Evolutionary conservation across 805 yeast genomes (phyloP), one percentile per base, ranked within the genome.

Genomic region (Candida boleticola): DNA sequence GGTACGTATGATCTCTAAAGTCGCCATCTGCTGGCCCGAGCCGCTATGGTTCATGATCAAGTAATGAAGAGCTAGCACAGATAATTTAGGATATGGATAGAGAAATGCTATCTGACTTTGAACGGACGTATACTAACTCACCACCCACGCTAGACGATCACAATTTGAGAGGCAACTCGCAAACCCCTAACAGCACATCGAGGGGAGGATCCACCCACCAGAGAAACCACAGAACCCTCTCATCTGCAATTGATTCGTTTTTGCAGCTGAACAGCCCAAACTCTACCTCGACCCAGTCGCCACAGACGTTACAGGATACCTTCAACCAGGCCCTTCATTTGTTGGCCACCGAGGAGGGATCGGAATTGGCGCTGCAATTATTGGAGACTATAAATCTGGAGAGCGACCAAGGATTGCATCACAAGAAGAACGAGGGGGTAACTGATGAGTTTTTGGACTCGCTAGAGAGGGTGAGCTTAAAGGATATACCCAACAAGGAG

Each of bases 391-490:
- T 64, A 9, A 51, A 58, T 14, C 42, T 40, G 16, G 35, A 23
- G 16, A 22, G 21, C 31, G 36, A 40, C 18, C 31, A 20, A 4
- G 40, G 37, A 35, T 3, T 10, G 2, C 41, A 27, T 27, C 35
- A 21, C 13, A 36, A 32, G 10, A 43, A 41, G 18, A 18, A 31
- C 4, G 62, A 63, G 41, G 92, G 93, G 0, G 85, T 88, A 3
- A 66, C 80, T 9, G 85, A 85, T 47, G 75, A 74, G 33, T 88
- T 79, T 53, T 63, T 92, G 4, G 97, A 89, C 55, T 68, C 84
- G 0, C 69, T 90, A 40, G 96, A 89, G 21, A 63, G 98, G 44
- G 80, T 90, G 0, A 48, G 54, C 4, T 45, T 66, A 5, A 44
- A 47, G 2, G 46, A 49, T 13, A 39, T 68, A 13, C 66, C 78